Evolutionary conservation across 768 basidiomycete species (phyloP), one percentile per base, ranked within the genome.

Genomic region (Rubroboletus pulcherrimus): DNA sequence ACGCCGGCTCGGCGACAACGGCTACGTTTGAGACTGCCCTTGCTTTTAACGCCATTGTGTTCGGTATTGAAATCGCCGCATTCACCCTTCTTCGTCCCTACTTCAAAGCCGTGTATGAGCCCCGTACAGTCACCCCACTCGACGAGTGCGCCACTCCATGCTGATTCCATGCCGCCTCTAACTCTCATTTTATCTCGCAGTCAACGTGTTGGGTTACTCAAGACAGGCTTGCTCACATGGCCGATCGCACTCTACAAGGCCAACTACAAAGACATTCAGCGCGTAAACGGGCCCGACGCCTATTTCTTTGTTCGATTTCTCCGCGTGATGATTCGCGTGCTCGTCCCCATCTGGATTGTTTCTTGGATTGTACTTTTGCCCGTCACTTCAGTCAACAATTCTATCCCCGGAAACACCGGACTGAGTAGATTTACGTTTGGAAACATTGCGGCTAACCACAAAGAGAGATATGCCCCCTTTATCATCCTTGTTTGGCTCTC

Each of bases 231-330:
- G 19, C 71, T 91, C 24, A 65, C 77, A 34, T 95, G 91, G 92
- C 87, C 89, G 2, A 55, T 80, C 19, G 77, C 82, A 0, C 70
- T 94, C 19, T 85, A 74, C 72, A 76, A 75, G 2, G 78, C 86
- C 2, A 81, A 92, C 65, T 83, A 85, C 64, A 72, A 73, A 30
- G 78, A 77, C 24, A 83, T 91, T 54, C 79, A 84, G 56, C 74
- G 75, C 41, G 78, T 81, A 41, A 94, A 93, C 58, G 93, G 93
- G 29, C 76, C 89, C 55, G 96, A 98, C 68, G 90, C 93, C 15
- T 99, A 96, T 74, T 87, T 95, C 66, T 99, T 90, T 63, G 86
- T 97, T 43, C 88, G 93, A 51, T 98, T 91, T 71, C 77, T 91
- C 30, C 83, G 87, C 47, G 85, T 98, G 78, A 89, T 97, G 83